These are phyloP conservation scores for Aegilops bicornis DNA, from an alignment of 176 grass and related monocot genomes.

Conservation along the genomic window DNA sequence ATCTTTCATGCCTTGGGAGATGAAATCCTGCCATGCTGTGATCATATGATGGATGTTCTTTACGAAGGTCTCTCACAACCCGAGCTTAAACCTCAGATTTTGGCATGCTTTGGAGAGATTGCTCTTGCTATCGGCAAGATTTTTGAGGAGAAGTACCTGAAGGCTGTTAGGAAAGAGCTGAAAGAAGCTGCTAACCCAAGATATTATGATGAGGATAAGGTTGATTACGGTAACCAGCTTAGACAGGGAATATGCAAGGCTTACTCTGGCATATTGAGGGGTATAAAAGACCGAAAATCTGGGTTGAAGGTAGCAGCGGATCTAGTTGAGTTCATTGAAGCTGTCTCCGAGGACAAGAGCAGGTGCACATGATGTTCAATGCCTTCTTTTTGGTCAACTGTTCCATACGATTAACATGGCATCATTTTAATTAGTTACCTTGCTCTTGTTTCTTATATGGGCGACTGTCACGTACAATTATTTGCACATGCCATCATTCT, in stretches of 20 bases:
- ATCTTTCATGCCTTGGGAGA: too few relatives aligned
- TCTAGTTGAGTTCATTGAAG: conserved; percentile 78
- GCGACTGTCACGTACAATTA: too few relatives aligned
- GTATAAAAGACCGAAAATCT: conserved; percentile 75
- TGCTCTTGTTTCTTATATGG: conserved; percentile 7
- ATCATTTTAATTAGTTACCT: not conserved
- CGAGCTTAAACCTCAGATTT: conserved; percentile 51
- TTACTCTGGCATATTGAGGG: conserved; percentile 85
- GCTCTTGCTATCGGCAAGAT: too few relatives aligned
- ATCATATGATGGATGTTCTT: too few relatives aligned
- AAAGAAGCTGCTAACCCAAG: not conserved
- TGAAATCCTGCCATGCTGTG: too few relatives aligned
- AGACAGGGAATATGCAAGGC: conserved; percentile 86
- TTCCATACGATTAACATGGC: not conserved
- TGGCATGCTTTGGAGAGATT: too few relatives aligned
- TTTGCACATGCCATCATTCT: not conserved
- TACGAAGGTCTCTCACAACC: conserved; percentile 49
- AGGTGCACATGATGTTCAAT: conserved; percentile 44
- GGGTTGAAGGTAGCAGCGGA: conserved; percentile 60
- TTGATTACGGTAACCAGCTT: conserved; percentile 83
- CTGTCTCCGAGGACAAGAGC: conserved; percentile 53
- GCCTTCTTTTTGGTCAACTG: not conserved
- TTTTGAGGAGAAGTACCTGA: not conserved
- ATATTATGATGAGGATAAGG: conserved; percentile 77
- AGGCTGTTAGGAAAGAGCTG: too few relatives aligned